Conservation (phyloP, 2,329 filamentous ascomycete genomes). For the Chaetomium sp. region DNA sequence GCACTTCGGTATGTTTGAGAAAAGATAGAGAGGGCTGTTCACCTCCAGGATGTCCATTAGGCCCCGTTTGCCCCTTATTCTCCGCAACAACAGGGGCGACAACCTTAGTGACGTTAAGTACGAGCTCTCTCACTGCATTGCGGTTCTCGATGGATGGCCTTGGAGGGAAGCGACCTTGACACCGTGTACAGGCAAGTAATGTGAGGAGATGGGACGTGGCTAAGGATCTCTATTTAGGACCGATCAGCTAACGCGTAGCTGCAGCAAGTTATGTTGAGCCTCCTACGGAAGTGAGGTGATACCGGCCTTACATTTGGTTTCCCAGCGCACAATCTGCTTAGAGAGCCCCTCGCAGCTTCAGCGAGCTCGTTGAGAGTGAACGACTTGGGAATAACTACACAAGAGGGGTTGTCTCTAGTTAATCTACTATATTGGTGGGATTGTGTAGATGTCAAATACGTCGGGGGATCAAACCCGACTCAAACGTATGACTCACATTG, state of each 20-base stretch:
- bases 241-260: background rate
- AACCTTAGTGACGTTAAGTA: slow-evolving; percentile 3
- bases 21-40: background rate
- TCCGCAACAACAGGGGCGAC: slow-evolving; percentile 11
- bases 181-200: slow-evolving; percentile 12
- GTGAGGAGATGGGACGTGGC: slow-evolving; percentile 3
- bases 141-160: slow-evolving; percentile 1
- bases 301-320: background rate
- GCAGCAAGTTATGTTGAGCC: too few relatives aligned
- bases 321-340: background rate
- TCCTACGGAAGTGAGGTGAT: background rate
- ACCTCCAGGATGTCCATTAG: slow-evolving; percentile 1
- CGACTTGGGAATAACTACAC: background rate
- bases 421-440: too few relatives aligned
- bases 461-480: too few relatives aligned
- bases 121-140: background rate
- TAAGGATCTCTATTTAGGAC: background rate
- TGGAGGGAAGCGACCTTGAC: background rate
- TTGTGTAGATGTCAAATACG: too few relatives aligned
- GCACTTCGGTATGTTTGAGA: background rate
- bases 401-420: background rate
- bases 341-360: background rate
- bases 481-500: background rate
- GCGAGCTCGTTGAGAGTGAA: slow-evolving; percentile 14
- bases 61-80: background rate